A percentile compares a stretch with the other conserved stretches of the same genome.
Evolutionary conservation across 306 rosid species (phyloP).

Genomic region (Astragalus glycyphyllos): DNA sequence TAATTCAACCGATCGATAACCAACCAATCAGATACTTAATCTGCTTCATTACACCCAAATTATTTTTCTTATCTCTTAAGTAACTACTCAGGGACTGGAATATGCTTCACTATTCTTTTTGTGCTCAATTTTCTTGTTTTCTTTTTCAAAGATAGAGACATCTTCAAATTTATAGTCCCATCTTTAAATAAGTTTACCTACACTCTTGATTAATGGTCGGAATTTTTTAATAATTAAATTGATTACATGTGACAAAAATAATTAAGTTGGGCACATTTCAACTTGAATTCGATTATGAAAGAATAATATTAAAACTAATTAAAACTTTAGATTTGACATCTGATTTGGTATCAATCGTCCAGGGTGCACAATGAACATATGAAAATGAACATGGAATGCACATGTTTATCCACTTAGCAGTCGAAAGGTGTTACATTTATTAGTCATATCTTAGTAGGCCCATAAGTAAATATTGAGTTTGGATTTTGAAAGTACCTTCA

Average conservation of each 20-base stretch:
- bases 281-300: constrained; percentile 16
- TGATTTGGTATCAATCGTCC: constrained; percentile 22
- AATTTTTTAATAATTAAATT: constrained; percentile 30
- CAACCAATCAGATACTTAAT: constrained; percentile 49
- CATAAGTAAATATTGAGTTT: constrained; percentile 41
- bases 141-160: constrained; percentile 10
- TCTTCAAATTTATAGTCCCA: constrained; percentile 33
- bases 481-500: constrained; percentile 36
- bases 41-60: constrained; percentile 29
- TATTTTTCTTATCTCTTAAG: constrained; percentile 41
- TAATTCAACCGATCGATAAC: constrained; percentile 38
- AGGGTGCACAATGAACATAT: background rate
- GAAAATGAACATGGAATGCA: background rate
- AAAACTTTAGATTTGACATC: constrained; percentile 23
- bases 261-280: constrained; percentile 31
- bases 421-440: constrained; percentile 12
- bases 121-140: background rate
- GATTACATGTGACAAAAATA: background rate
- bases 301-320: no score
- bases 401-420: constrained; percentile 3
- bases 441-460: constrained; percentile 43
- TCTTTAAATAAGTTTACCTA: constrained; percentile 37
- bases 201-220: constrained; percentile 26
- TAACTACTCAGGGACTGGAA: constrained; percentile 33
- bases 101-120: constrained; percentile 35